These are phyloP conservation scores for Verticillium tricorpus DNA, from an alignment of 2,329 filamentous ascomycete species.

Conservation along the genomic window DNA sequence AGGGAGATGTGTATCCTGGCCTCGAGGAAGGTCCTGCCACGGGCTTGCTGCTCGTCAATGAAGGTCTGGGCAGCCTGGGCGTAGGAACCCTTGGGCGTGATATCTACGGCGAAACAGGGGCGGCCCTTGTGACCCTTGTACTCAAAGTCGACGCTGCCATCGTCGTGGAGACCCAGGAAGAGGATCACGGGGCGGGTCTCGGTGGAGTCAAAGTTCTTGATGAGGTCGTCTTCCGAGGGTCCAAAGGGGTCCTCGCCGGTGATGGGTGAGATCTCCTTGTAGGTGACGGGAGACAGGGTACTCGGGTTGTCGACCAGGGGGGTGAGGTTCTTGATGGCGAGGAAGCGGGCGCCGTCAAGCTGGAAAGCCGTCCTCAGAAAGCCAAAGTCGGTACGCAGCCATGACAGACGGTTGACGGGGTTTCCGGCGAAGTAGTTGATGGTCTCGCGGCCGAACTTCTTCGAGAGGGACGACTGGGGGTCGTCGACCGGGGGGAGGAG, in stretches of 20 bases:
- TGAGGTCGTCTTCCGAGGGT: conserved; percentile 65
- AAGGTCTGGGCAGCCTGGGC: conserved; percentile 56
- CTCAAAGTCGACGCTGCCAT: conserved; percentile 40
- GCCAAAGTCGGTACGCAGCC: conserved; percentile 64
- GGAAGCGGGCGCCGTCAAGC: conserved; percentile 63
- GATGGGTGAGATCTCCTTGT: conserved; percentile 64
- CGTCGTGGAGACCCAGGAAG: conserved; percentile 80
- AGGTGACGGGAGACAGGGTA: conserved; percentile 38
- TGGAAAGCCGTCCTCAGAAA: conserved; percentile 66
- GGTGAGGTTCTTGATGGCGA: conserved; percentile 74
- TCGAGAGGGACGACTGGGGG: conserved; percentile 64
- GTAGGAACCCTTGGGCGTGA: conserved; percentile 66
- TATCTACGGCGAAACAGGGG: conserved; percentile 86
- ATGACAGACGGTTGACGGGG: conserved; percentile 74
- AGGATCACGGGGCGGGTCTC: conserved; percentile 66
- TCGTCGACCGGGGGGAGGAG: conserved; percentile 35
- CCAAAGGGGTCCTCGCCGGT: conserved; percentile 69
- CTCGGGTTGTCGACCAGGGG: conserved; percentile 55
- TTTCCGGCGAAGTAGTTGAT: conserved; percentile 82
- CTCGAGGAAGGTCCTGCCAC: conserved; percentile 61
- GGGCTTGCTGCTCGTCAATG: conserved; percentile 36
- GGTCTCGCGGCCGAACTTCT: conserved; percentile 74
- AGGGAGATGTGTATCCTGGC: conserved; percentile 61
- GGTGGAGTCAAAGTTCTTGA: conserved; percentile 70
- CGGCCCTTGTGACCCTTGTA: conserved; percentile 71